Conservation (phyloP, 805 yeast species). For the Lachancea dasiensis region DNA sequence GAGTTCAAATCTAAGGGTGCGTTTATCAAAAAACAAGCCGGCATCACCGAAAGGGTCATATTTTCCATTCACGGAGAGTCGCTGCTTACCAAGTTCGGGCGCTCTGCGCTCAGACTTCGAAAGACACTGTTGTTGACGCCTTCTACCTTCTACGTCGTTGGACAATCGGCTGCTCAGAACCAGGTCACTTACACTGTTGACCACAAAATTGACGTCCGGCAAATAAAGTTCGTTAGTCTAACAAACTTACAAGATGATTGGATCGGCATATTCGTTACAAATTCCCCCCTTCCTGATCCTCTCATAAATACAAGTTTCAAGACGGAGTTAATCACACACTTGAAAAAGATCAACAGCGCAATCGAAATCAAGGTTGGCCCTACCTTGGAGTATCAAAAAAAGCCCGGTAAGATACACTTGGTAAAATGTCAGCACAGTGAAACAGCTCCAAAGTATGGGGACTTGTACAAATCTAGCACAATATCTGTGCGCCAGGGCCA, state of each 20-base stretch:
- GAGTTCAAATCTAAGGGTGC: conserved; percentile 71
- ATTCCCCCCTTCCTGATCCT: conserved; percentile 58
- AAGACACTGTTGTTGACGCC: conserved; percentile 68
- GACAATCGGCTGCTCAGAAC: conserved; percentile 62
- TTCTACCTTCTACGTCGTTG: conserved; percentile 58
- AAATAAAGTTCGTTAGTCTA: conserved; percentile 57
- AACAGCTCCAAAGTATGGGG: conserved; percentile 61
- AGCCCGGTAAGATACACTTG: conserved; percentile 71
- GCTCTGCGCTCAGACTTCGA: conserved; percentile 76
- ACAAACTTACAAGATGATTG: conserved; percentile 87
- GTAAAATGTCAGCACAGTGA: conserved; percentile 64
- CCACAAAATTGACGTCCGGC: conserved; percentile 50
- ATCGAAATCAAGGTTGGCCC: conserved; percentile 62
- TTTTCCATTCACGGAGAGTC: conserved; percentile 82
- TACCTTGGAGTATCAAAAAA: conserved; percentile 77
- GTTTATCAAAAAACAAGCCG: conserved; percentile 61
- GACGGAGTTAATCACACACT: conserved; percentile 77
- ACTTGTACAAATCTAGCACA: conserved; percentile 80
- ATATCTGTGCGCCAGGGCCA: conserved; percentile 76
- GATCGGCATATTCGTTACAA: conserved; percentile 52
- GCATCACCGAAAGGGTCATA: conserved; percentile 61
- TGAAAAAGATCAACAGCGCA: conserved; percentile 54
- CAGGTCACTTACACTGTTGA: conserved; percentile 59
- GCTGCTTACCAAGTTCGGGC: conserved; percentile 79
- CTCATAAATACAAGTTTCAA: conserved; percentile 77